Conservation (phyloP, 805 yeast genomes). For the Komagataella phaffii region DNA sequence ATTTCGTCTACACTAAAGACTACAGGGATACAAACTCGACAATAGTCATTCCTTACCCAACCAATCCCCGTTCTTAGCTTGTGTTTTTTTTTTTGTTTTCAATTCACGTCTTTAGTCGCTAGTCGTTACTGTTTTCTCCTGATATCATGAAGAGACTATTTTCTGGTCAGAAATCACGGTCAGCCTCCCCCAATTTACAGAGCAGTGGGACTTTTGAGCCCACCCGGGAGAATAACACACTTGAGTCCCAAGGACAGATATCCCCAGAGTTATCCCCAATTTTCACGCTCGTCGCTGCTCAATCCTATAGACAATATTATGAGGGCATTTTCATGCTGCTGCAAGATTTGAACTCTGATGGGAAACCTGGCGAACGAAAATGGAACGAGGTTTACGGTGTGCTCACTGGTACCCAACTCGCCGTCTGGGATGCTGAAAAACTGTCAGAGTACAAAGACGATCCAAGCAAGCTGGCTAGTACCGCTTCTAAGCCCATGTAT, state of each 20-base stretch:
- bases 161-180: constrained; percentile 3
- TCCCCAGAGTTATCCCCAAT: constrained; percentile 49
- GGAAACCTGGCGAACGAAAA: constrained; percentile 67
- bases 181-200: constrained; percentile 12
- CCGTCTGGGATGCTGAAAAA: constrained; percentile 79
- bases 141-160: constrained; percentile 2
- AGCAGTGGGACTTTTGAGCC: constrained; percentile 16
- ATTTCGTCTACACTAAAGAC: constrained; percentile 1
- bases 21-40: not conserved
- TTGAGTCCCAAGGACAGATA: constrained; percentile 2
- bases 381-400: constrained; percentile 95
- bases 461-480: constrained; percentile 39
- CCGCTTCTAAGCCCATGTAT: constrained; percentile 70
- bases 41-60: not conserved
- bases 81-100: not conserved
- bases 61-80: not conserved
- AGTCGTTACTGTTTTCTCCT: constrained; percentile 4
- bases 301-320: constrained; percentile 57
- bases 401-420: constrained; percentile 79
- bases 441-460: constrained; percentile 30
- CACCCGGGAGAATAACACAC: constrained; percentile 2
- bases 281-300: constrained; percentile 61
- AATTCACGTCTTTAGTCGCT: not conserved
- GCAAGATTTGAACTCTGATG: constrained; percentile 70
- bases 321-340: constrained; percentile 69